Conservation (phyloP, 2,329 filamentous ascomycete genomes). For the Exserohilum turcica region DNA sequence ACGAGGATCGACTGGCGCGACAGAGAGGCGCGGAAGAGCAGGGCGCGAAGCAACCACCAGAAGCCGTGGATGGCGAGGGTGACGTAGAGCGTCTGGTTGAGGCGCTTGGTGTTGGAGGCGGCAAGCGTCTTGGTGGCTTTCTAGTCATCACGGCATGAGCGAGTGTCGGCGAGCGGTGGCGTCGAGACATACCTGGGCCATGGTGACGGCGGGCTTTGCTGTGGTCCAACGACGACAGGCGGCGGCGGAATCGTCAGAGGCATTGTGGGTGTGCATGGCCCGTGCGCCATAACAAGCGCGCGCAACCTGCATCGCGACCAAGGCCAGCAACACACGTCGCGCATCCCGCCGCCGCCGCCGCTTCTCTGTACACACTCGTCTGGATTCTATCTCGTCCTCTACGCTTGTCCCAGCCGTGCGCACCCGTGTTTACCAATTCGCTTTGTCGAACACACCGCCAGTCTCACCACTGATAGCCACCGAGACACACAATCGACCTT, state of each 20-base stretch:
- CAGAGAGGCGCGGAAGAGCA: constrained; percentile 67
- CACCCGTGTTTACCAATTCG: constrained; percentile 42
- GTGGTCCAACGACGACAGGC: background rate
- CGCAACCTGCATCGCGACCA: constrained; percentile 7
- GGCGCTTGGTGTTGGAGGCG: constrained; percentile 74
- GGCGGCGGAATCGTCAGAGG: background rate
- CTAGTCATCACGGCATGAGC: constrained; percentile 32
- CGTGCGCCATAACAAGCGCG: constrained; percentile 7
- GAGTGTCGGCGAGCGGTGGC: background rate
- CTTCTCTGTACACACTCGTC: background rate
- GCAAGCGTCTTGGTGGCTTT: constrained; percentile 67
- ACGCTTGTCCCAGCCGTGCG: constrained; percentile 18
- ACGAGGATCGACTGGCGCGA: constrained; percentile 58
- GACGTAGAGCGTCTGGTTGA: constrained; percentile 82
- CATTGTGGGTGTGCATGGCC: constrained; percentile 3
- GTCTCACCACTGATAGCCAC: constrained; percentile 11
- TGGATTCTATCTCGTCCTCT: constrained; percentile 7
- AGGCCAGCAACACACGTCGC: constrained; percentile 7
- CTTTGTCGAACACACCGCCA: constrained; percentile 41
- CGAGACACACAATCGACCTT: constrained; percentile 26
- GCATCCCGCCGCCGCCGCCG: constrained; percentile 1
- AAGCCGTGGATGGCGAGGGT: constrained; percentile 72
- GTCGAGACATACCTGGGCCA: constrained; percentile 9
- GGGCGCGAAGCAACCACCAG: constrained; percentile 74
- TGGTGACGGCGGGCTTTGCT: constrained; percentile 5